Base-by-base conservation (phyloP, 192 early-diverging fungal species). In the Podila verticillata region DNA sequence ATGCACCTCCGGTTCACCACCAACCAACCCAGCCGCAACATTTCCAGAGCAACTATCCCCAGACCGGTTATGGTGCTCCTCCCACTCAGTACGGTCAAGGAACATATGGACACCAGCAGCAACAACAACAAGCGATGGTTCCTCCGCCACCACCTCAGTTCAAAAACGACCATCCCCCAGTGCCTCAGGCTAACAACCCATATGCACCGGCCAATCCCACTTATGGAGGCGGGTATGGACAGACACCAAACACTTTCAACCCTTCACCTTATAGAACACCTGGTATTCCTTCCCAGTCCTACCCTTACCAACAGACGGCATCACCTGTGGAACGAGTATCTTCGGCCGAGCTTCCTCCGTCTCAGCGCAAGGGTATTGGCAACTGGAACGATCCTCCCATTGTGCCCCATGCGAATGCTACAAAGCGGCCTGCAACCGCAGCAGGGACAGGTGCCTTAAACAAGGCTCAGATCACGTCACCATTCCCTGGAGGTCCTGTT, bases 351-450 rank as follows among this genome's bases (percentile, higher is more conserved):
- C 57, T 82, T 26, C 64, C 74, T 63, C 68, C 83, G 10, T 83
- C 84, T 22, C 81, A 80, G 35, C 83, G 83, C 32, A 88, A 84
- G 48, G 69, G 80, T 39, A 66, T 74, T 31, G 71, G 83, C 28
- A 85, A 85, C 62, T 90, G 87, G 87, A 90, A 90, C 64, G 89
- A 90, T 67, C 88, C 89, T 30, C 89, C 89, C 51, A 57, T 83
- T 65, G 44, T 74, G 64, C 69, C 71, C 36, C 57, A 62, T 66
- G 61, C 72, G 58, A 66, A 67, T n/a, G 66, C 70, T 2, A 44
- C 56, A 39, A 86, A 78, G 71, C 82, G 65, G 10, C 17, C 54
- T 24, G 72, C 72, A 36, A 57, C 51, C 35, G 48, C 62, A 75
- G 26, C 63, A 73, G 61, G 72, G 68, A 51, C 75, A 83, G 35